phyloP scores from a whole-genome alignment of 192 early-diverging fungal genomes.

The Coemansia sp. region DNA sequence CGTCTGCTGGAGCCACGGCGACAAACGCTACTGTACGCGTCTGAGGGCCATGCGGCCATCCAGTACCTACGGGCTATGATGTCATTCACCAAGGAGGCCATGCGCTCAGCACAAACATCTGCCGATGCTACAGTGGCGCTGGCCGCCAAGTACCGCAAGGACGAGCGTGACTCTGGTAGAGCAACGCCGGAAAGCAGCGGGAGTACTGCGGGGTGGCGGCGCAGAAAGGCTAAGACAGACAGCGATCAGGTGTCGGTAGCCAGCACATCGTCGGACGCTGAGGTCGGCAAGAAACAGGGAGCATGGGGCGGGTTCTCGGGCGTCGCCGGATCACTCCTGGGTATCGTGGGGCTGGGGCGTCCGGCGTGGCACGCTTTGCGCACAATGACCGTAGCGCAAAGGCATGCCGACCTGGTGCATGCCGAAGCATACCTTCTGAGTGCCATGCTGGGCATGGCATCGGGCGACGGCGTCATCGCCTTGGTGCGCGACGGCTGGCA shows the following conservation, averaged over 20 bases:
- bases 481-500: conserved; percentile 77
- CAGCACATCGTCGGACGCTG: conserved; percentile 15
- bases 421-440: conserved; percentile 76
- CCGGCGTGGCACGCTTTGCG: conserved; percentile 36
- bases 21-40: conserved; percentile 66
- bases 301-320: conserved; percentile 35
- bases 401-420: conserved; percentile 69
- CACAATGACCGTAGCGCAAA: conserved; percentile 32
- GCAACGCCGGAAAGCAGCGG: conserved; percentile 9
- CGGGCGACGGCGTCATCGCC: conserved; percentile 71
- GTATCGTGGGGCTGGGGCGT: conserved; percentile 29
- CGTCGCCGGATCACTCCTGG: conserved; percentile 43
- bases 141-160: conserved; percentile 63
- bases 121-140: conserved; percentile 63
- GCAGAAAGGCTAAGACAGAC: conserved; percentile 16
- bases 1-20: conserved; percentile 51
- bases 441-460: conserved; percentile 68
- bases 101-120: conserved; percentile 60
- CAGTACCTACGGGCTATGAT: conserved; percentile 66
- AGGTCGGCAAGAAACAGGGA: conserved; percentile 7
- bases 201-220: conserved; percentile 17
- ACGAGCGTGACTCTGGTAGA: conserved; percentile 55
- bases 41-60: conserved; percentile 70
- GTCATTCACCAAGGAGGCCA: conserved; percentile 74
- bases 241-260: conserved; percentile 1